These are phyloP conservation scores for Gossypium mustelinum DNA, from an alignment of 345 rosid species.

Conservation along the genomic window DNA sequence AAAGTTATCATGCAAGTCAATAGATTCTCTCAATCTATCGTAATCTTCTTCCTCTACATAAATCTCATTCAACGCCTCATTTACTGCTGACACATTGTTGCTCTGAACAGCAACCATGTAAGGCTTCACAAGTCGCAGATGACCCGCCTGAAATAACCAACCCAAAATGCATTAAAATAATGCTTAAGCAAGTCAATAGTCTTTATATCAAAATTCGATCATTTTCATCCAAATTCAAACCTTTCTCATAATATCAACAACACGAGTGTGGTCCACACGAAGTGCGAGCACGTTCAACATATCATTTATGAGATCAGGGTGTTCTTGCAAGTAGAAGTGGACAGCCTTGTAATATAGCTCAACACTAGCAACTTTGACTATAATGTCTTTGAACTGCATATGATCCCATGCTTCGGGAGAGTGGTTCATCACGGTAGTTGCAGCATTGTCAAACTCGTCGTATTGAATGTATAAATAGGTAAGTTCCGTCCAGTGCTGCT, in stretches of 20 bases:
- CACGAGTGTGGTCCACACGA: constrained; percentile 93
- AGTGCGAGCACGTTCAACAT: constrained; percentile 91
- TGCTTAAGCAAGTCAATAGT: not conserved
- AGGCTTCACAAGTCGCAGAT: constrained; percentile 85
- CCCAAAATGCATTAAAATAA: constrained; percentile 5
- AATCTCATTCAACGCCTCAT: constrained; percentile 89
- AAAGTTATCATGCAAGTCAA: constrained; percentile 84
- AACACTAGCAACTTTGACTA: constrained; percentile 90
- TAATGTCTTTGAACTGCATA: constrained; percentile 96
- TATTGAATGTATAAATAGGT: constrained; percentile 85
- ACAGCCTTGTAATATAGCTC: constrained; percentile 96
- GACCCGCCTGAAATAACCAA: constrained; percentile 72
- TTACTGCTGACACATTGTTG: constrained; percentile 86
- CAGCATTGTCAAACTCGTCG: constrained; percentile 97
- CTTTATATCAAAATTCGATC: not conserved
- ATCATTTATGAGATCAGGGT: constrained; percentile 91
- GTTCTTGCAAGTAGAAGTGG: constrained; percentile 97
- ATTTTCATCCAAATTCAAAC: constrained; percentile 30
- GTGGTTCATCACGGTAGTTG: constrained; percentile 97
- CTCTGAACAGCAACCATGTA: constrained; percentile 98
- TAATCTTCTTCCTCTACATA: constrained; percentile 96
- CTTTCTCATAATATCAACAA: constrained; percentile 97
- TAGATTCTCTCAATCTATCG: constrained; percentile 88
- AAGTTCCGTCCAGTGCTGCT: constrained; percentile 96
- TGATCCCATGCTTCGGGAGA: constrained; percentile 99